Evolutionary conservation across 768 basidiomycete species (phyloP).

Genomic region (Dioszegia hungarica): DNA sequence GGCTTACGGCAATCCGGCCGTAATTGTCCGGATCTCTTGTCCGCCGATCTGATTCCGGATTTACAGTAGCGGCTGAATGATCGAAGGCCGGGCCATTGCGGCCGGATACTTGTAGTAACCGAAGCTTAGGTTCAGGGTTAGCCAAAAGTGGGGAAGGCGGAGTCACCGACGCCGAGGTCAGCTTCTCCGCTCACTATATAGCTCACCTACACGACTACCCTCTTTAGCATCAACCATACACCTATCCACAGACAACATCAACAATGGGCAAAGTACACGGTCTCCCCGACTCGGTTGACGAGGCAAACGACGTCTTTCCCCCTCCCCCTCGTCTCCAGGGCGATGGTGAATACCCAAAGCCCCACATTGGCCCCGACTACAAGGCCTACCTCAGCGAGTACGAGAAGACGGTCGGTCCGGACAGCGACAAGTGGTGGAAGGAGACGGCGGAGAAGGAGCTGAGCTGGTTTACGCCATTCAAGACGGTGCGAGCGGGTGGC

Average conservation of each 20-base stretch:
- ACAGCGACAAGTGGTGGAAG: slow-evolving; percentile 83
- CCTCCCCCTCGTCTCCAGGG: slow-evolving; percentile 68
- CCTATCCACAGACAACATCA: background rate
- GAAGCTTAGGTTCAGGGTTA: too few relatives aligned
- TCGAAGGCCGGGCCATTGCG: too few relatives aligned
- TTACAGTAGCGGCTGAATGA: too few relatives aligned
- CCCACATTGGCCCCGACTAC: slow-evolving; percentile 74
- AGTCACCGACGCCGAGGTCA: too few relatives aligned
- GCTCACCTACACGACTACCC: too few relatives aligned
- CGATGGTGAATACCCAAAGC: slow-evolving; percentile 57
- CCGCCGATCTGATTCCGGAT: too few relatives aligned
- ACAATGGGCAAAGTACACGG: slow-evolving; percentile 16
- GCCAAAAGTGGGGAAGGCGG: too few relatives aligned
- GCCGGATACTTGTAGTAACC: too few relatives aligned
- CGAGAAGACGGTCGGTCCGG: slow-evolving; percentile 65
- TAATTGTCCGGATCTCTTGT: too few relatives aligned
- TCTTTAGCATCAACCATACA: background rate
- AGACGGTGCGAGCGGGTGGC: slow-evolving; percentile 73
- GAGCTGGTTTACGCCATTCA: slow-evolving; percentile 84
- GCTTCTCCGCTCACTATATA: background rate
- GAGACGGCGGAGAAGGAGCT: slow-evolving; percentile 69
- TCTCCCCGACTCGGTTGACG: slow-evolving; percentile 33
- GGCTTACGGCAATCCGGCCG: too few relatives aligned
- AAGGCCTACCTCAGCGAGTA: slow-evolving; percentile 69
- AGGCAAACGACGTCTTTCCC: slow-evolving; percentile 56